Conservation (phyloP, 1,284 basidiomycete species). For the Ganoderma meredithae region DNA sequence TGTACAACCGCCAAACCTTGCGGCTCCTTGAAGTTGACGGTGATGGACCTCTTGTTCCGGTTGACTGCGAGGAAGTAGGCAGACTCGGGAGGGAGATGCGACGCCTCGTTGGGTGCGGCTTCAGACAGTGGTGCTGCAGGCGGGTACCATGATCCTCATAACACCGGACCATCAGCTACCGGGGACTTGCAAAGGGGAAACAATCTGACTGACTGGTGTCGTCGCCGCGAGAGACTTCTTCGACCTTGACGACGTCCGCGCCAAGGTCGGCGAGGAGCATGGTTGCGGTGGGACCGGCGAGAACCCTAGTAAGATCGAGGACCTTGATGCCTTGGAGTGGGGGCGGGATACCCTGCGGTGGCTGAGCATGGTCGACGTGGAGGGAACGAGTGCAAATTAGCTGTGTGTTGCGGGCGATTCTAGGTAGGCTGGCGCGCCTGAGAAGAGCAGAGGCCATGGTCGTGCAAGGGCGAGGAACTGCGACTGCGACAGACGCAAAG, state of each 20-base stretch:
- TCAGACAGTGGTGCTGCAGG: slow-evolving; percentile 72
- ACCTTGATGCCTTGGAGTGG: slow-evolving; percentile 84
- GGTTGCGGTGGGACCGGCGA: slow-evolving; percentile 90
- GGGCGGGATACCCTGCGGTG: slow-evolving; percentile 66
- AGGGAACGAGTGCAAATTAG: slow-evolving; percentile 9
- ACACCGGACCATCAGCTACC: slow-evolving; percentile 16
- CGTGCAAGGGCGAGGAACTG: not conserved
- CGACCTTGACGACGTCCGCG: slow-evolving; percentile 93
- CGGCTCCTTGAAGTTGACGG: slow-evolving; percentile 85
- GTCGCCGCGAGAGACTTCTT: slow-evolving; percentile 84
- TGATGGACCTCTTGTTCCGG: slow-evolving; percentile 89
- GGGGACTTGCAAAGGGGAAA: slow-evolving; percentile 22
- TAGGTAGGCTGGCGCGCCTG: not conserved
- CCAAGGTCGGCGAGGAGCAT: slow-evolving; percentile 91
- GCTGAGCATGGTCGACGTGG: slow-evolving; percentile 21
- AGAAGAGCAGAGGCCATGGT: slow-evolving; percentile 21
- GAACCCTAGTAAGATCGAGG: slow-evolving; percentile 87
- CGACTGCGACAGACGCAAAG: not conserved
- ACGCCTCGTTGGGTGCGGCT: slow-evolving; percentile 57
- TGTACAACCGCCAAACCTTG: slow-evolving; percentile 84
- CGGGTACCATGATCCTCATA: slow-evolving; percentile 79
- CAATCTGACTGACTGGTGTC: slow-evolving; percentile 75
- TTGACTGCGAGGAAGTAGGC: slow-evolving; percentile 94
- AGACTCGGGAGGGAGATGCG: slow-evolving; percentile 86
- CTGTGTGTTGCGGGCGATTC: not conserved